Conservation (phyloP, 2,329 filamentous ascomycete species). For the Diaporthe humulicola region DNA sequence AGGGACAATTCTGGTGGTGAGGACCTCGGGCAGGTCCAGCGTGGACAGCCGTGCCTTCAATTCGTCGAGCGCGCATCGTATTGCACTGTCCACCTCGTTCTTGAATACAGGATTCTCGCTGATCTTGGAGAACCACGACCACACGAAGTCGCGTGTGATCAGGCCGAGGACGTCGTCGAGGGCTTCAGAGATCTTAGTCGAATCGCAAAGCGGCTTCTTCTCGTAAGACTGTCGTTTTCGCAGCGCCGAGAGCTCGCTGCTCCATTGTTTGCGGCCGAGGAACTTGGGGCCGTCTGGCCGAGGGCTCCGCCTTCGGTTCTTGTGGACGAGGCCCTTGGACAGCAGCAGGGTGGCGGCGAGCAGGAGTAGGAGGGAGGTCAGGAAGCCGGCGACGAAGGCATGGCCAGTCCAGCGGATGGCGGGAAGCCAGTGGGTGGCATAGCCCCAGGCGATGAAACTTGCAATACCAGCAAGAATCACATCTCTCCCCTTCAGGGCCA, state of each 20-base stretch:
- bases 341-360: conserved; percentile 73
- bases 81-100: conserved; percentile 86
- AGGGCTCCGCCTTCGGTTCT: conserved; percentile 54
- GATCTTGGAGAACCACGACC: conserved; percentile 89
- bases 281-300: conserved; percentile 69
- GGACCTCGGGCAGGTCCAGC: conserved; percentile 86
- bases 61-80: conserved; percentile 79
- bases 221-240: conserved; percentile 76
- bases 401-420: conserved; percentile 87
- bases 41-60: conserved; percentile 79
- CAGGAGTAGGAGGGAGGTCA: conserved; percentile 67
- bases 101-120: conserved; percentile 84
- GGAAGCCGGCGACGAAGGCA: conserved; percentile 80
- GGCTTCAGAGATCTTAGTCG: conserved; percentile 81
- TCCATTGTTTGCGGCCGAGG: conserved; percentile 74
- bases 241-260: conserved; percentile 75
- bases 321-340: conserved; percentile 63
- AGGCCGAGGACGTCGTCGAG: conserved; percentile 84
- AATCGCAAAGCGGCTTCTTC: conserved; percentile 78
- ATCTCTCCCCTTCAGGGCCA: conserved; percentile 82
- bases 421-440: conserved; percentile 86
- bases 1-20: conserved; percentile 86
- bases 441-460: conserved; percentile 89
- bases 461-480: conserved; percentile 76
- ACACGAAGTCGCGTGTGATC: conserved; percentile 86